phyloP scores from a whole-genome alignment of 1,284 basidiomycete species.

The Malassezia furfur region DNA sequence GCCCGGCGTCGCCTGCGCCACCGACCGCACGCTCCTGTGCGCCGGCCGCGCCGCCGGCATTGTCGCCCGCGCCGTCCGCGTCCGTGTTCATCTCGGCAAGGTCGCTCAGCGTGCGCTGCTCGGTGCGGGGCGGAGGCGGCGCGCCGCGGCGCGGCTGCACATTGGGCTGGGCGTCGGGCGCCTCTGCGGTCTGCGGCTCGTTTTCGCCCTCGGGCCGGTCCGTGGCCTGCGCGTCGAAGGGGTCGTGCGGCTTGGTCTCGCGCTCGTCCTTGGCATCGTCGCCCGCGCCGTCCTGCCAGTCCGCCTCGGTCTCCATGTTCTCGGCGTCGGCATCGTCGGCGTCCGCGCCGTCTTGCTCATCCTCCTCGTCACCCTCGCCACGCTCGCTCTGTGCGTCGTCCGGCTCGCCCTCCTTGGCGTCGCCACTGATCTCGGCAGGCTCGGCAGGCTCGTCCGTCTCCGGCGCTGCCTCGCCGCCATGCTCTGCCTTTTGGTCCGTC shows the following conservation, averaged over 20 bases:
- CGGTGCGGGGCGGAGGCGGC: neutral
- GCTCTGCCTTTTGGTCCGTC: no score
- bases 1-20: constrained; percentile 6
- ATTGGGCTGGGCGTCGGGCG: constrained; percentile 5
- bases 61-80: constrained; percentile 11
- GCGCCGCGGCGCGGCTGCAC: neutral
- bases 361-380: constrained; percentile 10
- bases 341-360: constrained; percentile 15
- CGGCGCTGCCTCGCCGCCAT: no score
- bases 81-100: constrained; percentile 23
- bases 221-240: neutral
- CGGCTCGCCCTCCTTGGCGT: no score
- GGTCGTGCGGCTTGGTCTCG: neutral
- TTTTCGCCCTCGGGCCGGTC: neutral
- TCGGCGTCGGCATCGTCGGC: constrained; percentile 24
- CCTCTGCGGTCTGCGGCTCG: neutral
- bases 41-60: constrained; percentile 14
- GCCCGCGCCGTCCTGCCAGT: constrained; percentile 37
- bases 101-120: neutral
- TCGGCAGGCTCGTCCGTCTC: no score
- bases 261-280: constrained; percentile 44
- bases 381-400: constrained; percentile 2
- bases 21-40: constrained; percentile 11
- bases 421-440: no score
- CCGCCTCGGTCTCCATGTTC: constrained; percentile 26